Base-by-base conservation (phyloP, 208 protist genomes). In the Acanthamoeba healyi region DNA sequence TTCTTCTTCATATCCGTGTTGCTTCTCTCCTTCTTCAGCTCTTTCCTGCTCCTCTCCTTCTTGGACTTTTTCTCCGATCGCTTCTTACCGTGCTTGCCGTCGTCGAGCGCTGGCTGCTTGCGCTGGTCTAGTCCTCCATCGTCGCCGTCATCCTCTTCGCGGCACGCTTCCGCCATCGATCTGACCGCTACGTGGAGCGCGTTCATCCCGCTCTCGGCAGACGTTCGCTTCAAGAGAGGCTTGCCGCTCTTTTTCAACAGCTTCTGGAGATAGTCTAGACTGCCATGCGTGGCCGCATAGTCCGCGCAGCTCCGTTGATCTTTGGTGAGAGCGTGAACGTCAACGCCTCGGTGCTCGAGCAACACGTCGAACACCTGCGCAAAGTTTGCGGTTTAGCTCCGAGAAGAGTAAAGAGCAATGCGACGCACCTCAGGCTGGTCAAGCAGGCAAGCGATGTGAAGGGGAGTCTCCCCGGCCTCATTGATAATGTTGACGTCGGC, bases 11-110 rank as follows among this genome's bases (percentile, higher is more conserved):
- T 44, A 12, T 79, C 38, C 24, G 29, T 42, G 36, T 42, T 79
- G 38, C 70, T 79, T 10, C 12, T 79, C 36, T 79, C 70, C 70
- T 79, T 79, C 70, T 79, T 79, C 4, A 79, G 36, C 70, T 79
- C 70, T 32, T 79, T 79, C 63, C n/a, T 34, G n/a, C 63, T 72
- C 63, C n/a, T 34, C n/a, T 72, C 29, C 36, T 38, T 46, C 36
- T 38, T 79, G 15, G 5, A 10, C 36, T 44, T 46, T 32, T 79
- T 79, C 12, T 79, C 15, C 6, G 7, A 4, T 5, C 49, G 49
- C 49, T 79, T 38, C 29, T 38, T 44, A n/a, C n/a, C n/a, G 49
- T 54, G 36, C 29, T 46, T 36, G 26, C 38, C 15, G 36, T 24
- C 70, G 29, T 12, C 70, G 14, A 44, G 36, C 38, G 15, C 29